Evolutionary conservation across 169 alveolate genomes (phyloP), one percentile per base, ranked within the genome.

Genomic region (Eimeria maxima): DNA sequence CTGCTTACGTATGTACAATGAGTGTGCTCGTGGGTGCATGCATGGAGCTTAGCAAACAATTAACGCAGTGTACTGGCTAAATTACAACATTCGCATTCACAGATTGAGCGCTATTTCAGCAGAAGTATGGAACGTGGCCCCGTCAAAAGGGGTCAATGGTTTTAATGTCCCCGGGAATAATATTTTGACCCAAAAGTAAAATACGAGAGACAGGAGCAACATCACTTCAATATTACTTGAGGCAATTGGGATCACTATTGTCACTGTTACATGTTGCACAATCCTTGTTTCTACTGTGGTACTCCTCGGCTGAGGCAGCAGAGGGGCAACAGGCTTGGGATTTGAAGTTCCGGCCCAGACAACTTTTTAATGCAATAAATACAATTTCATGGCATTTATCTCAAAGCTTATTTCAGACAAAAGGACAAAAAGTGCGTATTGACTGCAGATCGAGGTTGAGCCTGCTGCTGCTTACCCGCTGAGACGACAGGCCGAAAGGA

Each of bases 401-500:
- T n/a, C n/a, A n/a, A 74, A 42, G 5, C 2, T 42, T n/a, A 74
- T 1, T 2, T 42, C 33, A 14, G 20, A 0, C 20, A 38, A 44
- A 74, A 44, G 8, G n/a, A 38, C 33, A 33, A 33, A 24, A 42
- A 74, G 33, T 0, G 60, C 16, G 60, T 3, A 14, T 1, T 1
- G 16, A 53, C 38, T 33, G 86, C 63, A n/a, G 90, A 50, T 24
- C 38, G 71, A 42, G 27, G 27, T 60, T 60, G 5, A 8, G 20
- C 27, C 69, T 0, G 69, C 69, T 60, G 69, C 69, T 4, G 60
- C 92, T 53, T 84, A 84, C 92, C 16, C 92, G 76, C 42, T 84
- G 92, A 11, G 92, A 53, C 74, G 92, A 84, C 92, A 84, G 65
- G 57, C 92, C 92, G 78, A 57, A 84, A 8, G 92, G 92, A n/a